Evolutionary conservation across 176 grass and related monocot genomes (phyloP), one percentile per base, ranked within the genome.

Genomic region (Avena eriantha): DNA sequence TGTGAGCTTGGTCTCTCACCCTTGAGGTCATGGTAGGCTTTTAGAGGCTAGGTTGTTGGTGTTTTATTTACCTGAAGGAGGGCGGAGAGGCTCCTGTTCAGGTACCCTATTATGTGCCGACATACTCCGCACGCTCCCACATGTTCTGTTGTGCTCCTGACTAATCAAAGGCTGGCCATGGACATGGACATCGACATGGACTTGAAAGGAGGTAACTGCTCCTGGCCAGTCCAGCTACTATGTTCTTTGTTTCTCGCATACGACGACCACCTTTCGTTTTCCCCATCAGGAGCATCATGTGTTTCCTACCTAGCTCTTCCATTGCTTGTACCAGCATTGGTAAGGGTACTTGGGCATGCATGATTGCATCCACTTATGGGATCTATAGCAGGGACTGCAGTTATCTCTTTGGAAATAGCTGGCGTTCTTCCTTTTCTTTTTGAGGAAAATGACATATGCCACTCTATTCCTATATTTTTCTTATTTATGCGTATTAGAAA

Each of bases 21-120:
- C 16, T 18, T 66, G 63, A 7, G 63, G 61, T 15, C 2, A 41
- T 41, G 15, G 8, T 39, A 41, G 34, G 68, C 15, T 70, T 43
- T 43, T 31, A 66, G 29, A 82, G 79, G 41, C 47, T 18, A 77
- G 29, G n/a, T 24, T 48, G 33, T 68, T 84, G 67, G 55, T n/a
- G 48, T 34, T 34, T 71, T 21, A 8, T 12, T 68, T 55, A 73
- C 18, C 43, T 21, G 14, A 76, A 57, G 26, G 22, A 24, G 61
- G 16, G 34, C 10, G 41, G 23, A 8, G 59, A 15, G 55, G 31
- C 70, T 82, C 76, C 65, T 81, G 77, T 46, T 22, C 31, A 76
- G 58, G 39, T 81, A 80, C 81, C 69, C 67, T 84, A 47, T 81
- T 88, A 77, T 88, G 90, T 85, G 61, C 85, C 85, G 81, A 81